Evolutionary conservation across 345 rosid genomes (phyloP), one percentile per base, ranked within the genome.

Genomic region (Salix suchowensis): DNA sequence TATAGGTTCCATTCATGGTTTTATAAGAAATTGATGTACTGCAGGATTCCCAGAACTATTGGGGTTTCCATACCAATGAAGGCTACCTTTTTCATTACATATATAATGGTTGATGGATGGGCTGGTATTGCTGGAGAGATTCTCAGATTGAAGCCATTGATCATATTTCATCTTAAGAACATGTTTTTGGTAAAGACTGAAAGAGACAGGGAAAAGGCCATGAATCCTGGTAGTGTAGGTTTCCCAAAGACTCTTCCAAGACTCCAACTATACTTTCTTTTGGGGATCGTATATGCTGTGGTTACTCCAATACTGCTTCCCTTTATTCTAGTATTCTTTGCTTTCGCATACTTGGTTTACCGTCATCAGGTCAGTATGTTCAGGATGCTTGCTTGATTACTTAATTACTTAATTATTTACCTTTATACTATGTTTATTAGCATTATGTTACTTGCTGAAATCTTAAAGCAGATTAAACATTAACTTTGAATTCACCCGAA

Each of bases 21-120:
- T 32, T 18, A 11, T 23, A 52, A 36, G 39, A 52, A 36, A 32
- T 13, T 52, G 5, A 67, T 69, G 4, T 64, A 32, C 74, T 81
- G 73, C 88, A 96, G 99, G 88, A 91, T 96, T 83, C 99, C 98
- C 40, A 84, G 98, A 84, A 96, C 97, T 60, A 92, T 93, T 69
- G 98, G 99, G 34, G 94, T 96, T 70, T 93, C 99, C 6, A 93
- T 96, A 82, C 99, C 99, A 54, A 96, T 93, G 98, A 95, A 95
- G 78, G 98, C 97, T 54, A 95, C 98, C n/a, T 95, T 93, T 84
- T 95, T 93, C 74, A 90, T 95, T 72, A 95, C 98, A 18, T 95
- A 88, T 75, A 88, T 95, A 75, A 95, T 95, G 98, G 88, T 95
- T 70, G 99, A 96, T 77, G 99, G 99, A 28, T 92, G 99, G 98